A percentile compares a stretch with the other conserved stretches of the same genome.
These are phyloP conservation scores for Rhizoclosmatium globosum DNA, from an alignment of 192 early-diverging fungal species.

Conservation along the genomic window DNA sequence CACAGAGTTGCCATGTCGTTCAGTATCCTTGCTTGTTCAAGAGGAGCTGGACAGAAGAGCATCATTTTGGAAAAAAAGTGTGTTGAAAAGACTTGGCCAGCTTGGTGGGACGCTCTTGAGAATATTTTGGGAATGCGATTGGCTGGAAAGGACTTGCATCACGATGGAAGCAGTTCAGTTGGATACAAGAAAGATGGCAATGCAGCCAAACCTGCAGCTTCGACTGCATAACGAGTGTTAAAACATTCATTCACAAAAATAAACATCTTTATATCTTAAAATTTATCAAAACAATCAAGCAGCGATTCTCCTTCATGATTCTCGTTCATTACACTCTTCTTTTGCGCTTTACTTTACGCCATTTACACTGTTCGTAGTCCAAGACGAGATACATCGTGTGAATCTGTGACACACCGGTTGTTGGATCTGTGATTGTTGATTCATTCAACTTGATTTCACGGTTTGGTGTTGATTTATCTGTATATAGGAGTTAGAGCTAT, in stretches of 20 bases:
- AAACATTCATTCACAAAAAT: too few relatives aligned
- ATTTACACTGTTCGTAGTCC: slow-evolving; percentile 41
- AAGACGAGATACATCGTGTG: slow-evolving; percentile 38
- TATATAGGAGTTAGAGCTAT: background rate
- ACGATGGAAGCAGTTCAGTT: slow-evolving; percentile 36
- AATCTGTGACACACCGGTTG: slow-evolving; percentile 4
- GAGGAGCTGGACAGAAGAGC: slow-evolving; percentile 36
- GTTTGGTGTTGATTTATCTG: slow-evolving; percentile 25
- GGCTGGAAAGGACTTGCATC: slow-evolving; percentile 56
- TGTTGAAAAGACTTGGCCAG: slow-evolving; percentile 99
- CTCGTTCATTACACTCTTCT: background rate
- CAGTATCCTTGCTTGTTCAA: slow-evolving; percentile 81
- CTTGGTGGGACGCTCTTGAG: slow-evolving; percentile 97
- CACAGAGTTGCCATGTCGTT: slow-evolving; percentile 99
- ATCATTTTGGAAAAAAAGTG: slow-evolving; percentile 91
- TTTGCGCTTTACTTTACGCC: slow-evolving; percentile 39
- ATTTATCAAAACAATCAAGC: too few relatives aligned
- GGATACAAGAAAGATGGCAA: slow-evolving; percentile 30
- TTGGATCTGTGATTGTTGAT: slow-evolving; percentile 15
- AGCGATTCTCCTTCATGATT: too few relatives aligned
- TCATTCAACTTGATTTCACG: slow-evolving; percentile 40
- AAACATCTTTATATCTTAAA: too few relatives aligned
- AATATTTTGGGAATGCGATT: slow-evolving; percentile 74
- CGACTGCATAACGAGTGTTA: too few relatives aligned
- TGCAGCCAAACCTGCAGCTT: background rate